phyloP scores from a whole-genome alignment of 371 early-diverging fungal species.

The Rhizopus sp. region DNA sequence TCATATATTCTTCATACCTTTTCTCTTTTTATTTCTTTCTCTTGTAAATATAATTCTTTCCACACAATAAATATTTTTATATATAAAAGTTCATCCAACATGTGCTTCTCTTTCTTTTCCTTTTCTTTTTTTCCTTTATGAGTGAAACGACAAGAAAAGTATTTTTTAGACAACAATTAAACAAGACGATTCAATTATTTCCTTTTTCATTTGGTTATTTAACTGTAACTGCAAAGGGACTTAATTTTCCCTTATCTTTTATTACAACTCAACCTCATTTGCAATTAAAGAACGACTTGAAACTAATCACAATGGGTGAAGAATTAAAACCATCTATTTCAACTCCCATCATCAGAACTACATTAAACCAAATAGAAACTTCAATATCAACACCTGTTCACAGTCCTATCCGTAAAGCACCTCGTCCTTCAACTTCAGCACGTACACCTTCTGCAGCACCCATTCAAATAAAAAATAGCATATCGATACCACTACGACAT shows the following conservation, averaged over 20 bases:
- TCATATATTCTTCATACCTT: neutral
- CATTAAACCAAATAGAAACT: neutral
- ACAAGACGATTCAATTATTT: neutral
- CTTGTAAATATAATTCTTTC: too few relatives aligned
- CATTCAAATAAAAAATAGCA: slow-evolving; percentile 13
- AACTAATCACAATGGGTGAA: slow-evolving; percentile 18
- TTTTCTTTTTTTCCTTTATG: neutral
- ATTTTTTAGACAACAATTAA: slow-evolving; percentile 4
- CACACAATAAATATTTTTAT: too few relatives aligned
- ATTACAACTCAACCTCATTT: slow-evolving; percentile 5
- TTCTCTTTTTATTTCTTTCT: slow-evolving; percentile 6
- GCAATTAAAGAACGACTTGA: neutral
- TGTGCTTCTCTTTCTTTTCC: neutral
- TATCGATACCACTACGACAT: slow-evolving; percentile 2
- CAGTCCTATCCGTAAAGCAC: slow-evolving; percentile 2
- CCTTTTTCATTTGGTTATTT: slow-evolving; percentile 9
- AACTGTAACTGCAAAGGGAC: slow-evolving; percentile 13
- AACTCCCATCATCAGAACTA: slow-evolving; percentile 10
- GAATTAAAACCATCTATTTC: slow-evolving; percentile 1
- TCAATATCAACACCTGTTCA: slow-evolving; percentile 6
- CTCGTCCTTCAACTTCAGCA: slow-evolving; percentile 10
- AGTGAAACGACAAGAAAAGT: slow-evolving; percentile 23
- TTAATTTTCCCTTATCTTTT: slow-evolving; percentile 9
- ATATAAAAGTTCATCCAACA: too few relatives aligned
- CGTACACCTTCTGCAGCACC: slow-evolving; percentile 10